A percentile compares a stretch with the other conserved stretches of the same genome.
Evolutionary conservation across 345 rosid species (phyloP).

Genomic region (Eucalyptus pauciflora): DNA sequence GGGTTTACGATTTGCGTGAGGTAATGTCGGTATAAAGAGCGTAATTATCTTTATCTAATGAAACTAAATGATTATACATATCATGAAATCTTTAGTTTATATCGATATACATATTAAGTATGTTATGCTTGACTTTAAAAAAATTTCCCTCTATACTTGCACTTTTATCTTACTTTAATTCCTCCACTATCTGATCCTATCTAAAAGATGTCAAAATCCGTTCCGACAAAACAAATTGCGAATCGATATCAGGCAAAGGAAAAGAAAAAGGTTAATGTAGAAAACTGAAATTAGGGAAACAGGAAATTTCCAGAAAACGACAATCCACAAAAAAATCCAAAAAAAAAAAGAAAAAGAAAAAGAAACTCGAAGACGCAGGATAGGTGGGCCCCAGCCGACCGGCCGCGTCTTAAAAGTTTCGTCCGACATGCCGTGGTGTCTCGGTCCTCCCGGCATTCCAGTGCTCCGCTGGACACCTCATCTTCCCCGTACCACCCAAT

Average conservation of each 20-base stretch:
- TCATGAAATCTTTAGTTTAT: neutral
- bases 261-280: neutral
- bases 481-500: neutral
- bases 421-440: neutral
- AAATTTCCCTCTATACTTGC: fast-evolving
- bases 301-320: neutral
- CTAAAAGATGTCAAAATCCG: neutral
- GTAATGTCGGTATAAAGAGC: neutral
- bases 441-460: neutral
- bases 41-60: neutral
- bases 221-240: neutral
- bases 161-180: neutral
- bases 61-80: fast-evolving
- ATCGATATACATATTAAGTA: neutral
- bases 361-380: neutral
- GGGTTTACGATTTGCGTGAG: fast-evolving
- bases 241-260: neutral
- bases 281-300: neutral
- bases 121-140: neutral
- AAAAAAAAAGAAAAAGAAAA: neutral
- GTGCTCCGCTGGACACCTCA: neutral
- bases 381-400: neutral
- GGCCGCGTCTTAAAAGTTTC: neutral
- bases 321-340: neutral
- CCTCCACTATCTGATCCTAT: too few species aligned